Conservation (phyloP, 768 basidiomycete species). For the Pluteus cervinus region DNA sequence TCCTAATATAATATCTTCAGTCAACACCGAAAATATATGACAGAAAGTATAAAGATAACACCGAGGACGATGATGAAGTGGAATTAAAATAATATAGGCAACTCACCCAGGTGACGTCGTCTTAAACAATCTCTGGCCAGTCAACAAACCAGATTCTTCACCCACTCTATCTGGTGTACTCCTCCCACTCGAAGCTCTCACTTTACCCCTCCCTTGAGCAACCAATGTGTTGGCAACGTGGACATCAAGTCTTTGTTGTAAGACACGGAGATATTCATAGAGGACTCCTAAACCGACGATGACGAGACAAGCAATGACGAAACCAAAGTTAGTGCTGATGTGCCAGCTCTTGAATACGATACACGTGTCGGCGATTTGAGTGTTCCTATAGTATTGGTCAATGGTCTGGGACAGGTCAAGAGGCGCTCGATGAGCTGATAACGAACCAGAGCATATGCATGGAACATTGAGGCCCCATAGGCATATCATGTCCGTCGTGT, state of each 20-base stretch:
- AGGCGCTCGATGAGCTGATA: background rate
- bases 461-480: conserved; percentile 45
- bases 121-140: conserved; percentile 36
- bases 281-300: conserved; percentile 66
- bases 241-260: conserved; percentile 53
- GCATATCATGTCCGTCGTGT: conserved; percentile 48
- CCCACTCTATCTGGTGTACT: conserved; percentile 27
- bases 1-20: no score
- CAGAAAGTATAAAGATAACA: background rate
- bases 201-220: conserved; percentile 42
- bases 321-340: conserved; percentile 47
- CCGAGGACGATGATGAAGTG: background rate
- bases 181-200: conserved; percentile 20
- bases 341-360: conserved; percentile 80
- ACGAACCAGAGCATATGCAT: conserved; percentile 79
- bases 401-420: conserved; percentile 2
- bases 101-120: conserved; percentile 37
- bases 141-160: conserved; percentile 54
- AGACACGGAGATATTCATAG: conserved; percentile 73
- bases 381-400: conserved; percentile 45
- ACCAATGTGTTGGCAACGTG: conserved; percentile 46
- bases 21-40: no score
- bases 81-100: background rate
- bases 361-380: conserved; percentile 73
- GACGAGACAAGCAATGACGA: conserved; percentile 58